Evolutionary conservation across 345 rosid genomes (phyloP), one percentile per base, ranked within the genome.

Genomic region (Erucastrum elatum): DNA sequence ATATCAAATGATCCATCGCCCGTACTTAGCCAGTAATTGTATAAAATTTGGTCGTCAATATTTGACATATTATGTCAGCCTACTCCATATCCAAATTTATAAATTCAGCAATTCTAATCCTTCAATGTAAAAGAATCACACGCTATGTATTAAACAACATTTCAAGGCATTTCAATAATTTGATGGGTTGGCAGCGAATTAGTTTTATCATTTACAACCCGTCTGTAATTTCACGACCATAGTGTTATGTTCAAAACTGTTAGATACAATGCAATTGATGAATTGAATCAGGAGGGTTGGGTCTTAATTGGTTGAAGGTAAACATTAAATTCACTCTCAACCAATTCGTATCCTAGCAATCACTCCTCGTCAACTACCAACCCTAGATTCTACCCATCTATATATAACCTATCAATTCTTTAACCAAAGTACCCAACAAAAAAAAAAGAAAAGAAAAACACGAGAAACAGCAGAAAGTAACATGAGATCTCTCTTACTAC

Each of bases 261-360:
- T 64, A 66, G 12, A 51, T 65, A 53, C 63, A 51, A 44, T 62
- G 70, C 58, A 70, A 11, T 62, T 51, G 21, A 51, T 51, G 21
- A 51, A 51, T 1, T 69, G 39, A 37, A 30, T n/a, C 37, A 33
- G 66, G 15, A 77, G 31, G 29, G 64, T 53, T 77, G 70, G 60
- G 29, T 64, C 58, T 70, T 71, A 71, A 78, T 16, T 71, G 56
- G 31, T 7, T 6, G 77, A 44, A 66, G 64, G 34, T 67, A 67
- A 64, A 67, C 74, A 79, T 46, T 79, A 66, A 79, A 72, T 79
- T 60, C 77, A 46, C 16, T 33, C 64, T 59, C 82, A 79, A 60
- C 82, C 3, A 79, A 79, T 61, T 37, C 26, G 15, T 53, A 30
- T 66, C 69, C 44, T 25, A 59, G 74, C 82, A 73, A 73, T 66